These are phyloP conservation scores for Gracilaria gracilis DNA, from an alignment of 23 red algal species.

Conservation along the genomic window DNA sequence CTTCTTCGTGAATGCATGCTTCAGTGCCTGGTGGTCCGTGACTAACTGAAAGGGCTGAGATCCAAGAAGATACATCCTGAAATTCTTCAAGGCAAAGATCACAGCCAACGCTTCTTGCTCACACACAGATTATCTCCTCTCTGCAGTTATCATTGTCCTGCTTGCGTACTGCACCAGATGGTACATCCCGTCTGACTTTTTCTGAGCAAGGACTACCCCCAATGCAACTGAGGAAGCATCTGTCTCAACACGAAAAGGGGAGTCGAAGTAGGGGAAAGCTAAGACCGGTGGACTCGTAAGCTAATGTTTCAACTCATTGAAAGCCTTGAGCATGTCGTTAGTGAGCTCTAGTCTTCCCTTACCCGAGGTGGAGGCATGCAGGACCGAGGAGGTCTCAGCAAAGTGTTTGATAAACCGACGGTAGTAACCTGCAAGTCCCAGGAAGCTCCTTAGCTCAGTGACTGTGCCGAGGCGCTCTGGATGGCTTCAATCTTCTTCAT, in stretches of 20 bases:
- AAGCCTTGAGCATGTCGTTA: neutral
- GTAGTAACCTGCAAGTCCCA: conserved; percentile 18
- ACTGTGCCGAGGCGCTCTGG: neutral
- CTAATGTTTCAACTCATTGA: neutral
- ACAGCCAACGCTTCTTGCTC: neutral
- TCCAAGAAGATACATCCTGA: neutral
- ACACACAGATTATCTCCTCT: neutral
- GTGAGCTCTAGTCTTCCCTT: neutral
- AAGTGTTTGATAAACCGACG: conserved; percentile 37
- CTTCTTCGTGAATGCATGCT: neutral
- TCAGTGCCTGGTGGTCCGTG: neutral
- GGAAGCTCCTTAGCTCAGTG: conserved; percentile 4
- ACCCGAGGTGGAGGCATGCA: neutral
- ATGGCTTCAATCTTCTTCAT: neutral
- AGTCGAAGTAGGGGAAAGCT: neutral
- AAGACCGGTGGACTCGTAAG: neutral
- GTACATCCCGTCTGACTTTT: neutral
- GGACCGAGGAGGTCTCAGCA: neutral
- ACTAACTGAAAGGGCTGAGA: neutral
- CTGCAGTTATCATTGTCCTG: neutral
- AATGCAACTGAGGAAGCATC: neutral
- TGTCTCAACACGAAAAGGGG: conserved; percentile 4
- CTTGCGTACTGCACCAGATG: neutral
- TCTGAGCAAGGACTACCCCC: neutral
- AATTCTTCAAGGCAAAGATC: conserved; percentile 2